Evolutionary conservation across 2,329 filamentous ascomycete genomes (phyloP).

Genomic region (Ascochyta koolunga): DNA sequence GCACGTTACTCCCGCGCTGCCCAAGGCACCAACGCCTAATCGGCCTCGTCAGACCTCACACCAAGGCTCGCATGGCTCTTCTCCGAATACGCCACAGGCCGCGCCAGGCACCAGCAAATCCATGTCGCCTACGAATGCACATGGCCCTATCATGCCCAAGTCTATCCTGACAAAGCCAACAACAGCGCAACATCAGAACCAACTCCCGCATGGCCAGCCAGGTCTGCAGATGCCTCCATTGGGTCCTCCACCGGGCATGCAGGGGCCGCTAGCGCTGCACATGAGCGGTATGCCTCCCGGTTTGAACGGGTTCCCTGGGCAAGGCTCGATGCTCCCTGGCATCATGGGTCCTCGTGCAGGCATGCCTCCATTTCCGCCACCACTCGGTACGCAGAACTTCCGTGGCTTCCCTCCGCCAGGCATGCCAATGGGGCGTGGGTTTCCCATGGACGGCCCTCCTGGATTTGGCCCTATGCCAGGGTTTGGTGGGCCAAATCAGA

Average conservation of each 20-base stretch:
- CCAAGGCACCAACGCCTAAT: conserved; percentile 81
- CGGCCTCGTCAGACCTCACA: conserved; percentile 79
- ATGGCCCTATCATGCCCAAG: conserved; percentile 70
- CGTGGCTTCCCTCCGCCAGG: conserved; percentile 64
- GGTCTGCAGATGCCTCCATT: conserved; percentile 69
- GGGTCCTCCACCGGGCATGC: conserved; percentile 62
- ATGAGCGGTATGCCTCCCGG: conserved; percentile 54
- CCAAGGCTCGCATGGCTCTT: conserved; percentile 72
- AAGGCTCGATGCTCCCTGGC: conserved; percentile 59
- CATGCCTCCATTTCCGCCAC: conserved; percentile 62
- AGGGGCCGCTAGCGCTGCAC: conserved; percentile 59
- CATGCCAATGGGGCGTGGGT: conserved; percentile 64
- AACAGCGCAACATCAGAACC: conserved; percentile 53
- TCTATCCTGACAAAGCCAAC: conserved; percentile 65
- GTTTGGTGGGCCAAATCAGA: conserved; percentile 39
- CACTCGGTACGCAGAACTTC: conserved; percentile 58
- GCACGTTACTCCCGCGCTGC: conserved; percentile 79
- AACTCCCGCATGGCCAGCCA: conserved; percentile 63
- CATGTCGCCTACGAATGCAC: conserved; percentile 66
- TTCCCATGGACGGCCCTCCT: conserved; percentile 59
- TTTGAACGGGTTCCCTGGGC: conserved; percentile 57
- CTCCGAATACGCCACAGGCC: conserved; percentile 70
- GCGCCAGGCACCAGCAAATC: conserved; percentile 57
- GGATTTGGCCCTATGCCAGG: conserved; percentile 50
- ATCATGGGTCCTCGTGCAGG: conserved; percentile 62